Evolutionary conservation across 495 filamentous ascomycete species (phyloP).

Genomic region (Aspergillus ellipticus): DNA sequence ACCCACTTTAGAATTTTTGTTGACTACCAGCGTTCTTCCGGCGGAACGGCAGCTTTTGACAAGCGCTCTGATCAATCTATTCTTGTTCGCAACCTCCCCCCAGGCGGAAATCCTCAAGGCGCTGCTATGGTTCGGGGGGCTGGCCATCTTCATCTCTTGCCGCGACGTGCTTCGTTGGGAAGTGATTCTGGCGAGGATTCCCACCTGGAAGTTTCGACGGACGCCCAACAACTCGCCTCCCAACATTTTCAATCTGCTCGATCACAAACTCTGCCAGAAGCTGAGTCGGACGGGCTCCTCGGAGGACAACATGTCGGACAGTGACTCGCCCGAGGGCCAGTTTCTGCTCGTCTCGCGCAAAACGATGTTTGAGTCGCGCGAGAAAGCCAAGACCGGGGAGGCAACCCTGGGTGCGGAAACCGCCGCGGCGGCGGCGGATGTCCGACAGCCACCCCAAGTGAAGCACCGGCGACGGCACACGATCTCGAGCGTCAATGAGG

Average conservation of each 20-base stretch:
- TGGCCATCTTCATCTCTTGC: conserved; percentile 70
- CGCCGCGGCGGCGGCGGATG: conserved; percentile 16
- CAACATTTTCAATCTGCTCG: conserved; percentile 49
- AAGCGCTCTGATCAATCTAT: conserved; percentile 74
- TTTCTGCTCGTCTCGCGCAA: conserved; percentile 22
- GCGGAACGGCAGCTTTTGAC: conserved; percentile 88
- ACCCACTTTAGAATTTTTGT: conserved; percentile 68
- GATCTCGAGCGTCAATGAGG: conserved; percentile 41
- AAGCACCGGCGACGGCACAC: conserved; percentile 48
- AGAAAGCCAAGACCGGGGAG: conserved; percentile 9
- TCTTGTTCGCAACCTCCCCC: conserved; percentile 73
- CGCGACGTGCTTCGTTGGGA: conserved; percentile 78
- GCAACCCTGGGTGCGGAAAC: conserved; percentile 22
- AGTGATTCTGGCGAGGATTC: conserved; percentile 79
- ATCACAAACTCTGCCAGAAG: conserved; percentile 44
- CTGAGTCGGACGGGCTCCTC: conserved; percentile 35
- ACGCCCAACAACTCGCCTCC: conserved; percentile 43
- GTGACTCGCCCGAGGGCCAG: conserved; percentile 35
- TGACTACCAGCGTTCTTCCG: conserved; percentile 78
- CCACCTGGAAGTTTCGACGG: conserved; percentile 82
- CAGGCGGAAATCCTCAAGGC: conserved; percentile 80
- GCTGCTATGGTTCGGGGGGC: conserved; percentile 82
- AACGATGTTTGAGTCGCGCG: conserved; percentile 23
- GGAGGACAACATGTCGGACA: conserved; percentile 36
- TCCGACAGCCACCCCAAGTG: conserved; percentile 12